Percentiles rank a stretch among this genome's conserved stretches.
These are phyloP conservation scores for Saturnispora kantuleensis DNA, from an alignment of 805 yeast genomes.

Conservation along the genomic window DNA sequence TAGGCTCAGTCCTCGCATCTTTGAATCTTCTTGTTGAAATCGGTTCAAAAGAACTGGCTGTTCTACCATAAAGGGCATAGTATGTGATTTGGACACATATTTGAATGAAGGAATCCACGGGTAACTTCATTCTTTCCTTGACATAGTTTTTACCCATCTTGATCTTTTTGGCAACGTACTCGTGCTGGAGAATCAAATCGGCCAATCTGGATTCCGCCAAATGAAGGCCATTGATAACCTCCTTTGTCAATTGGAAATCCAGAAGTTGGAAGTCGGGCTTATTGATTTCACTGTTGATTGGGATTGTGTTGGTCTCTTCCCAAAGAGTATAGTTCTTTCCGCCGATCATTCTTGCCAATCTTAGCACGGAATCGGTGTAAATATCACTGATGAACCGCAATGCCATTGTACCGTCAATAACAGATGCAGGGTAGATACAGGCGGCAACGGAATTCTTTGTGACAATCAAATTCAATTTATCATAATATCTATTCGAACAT, in stretches of 20 bases:
- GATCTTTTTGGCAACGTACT: conserved; percentile 33
- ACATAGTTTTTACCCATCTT: conserved; percentile 27
- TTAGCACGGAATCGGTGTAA: conserved; percentile 46
- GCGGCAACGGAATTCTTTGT: conserved; percentile 51
- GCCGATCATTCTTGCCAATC: conserved; percentile 48
- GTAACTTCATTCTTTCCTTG: conserved; percentile 31
- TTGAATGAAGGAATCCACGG: conserved; percentile 44
- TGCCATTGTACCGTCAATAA: conserved; percentile 51
- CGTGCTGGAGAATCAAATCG: conserved; percentile 49
- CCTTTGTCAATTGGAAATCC: conserved; percentile 34
- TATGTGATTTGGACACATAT: conserved; percentile 43
- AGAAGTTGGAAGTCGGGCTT: conserved; percentile 29
- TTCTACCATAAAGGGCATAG: conserved; percentile 45
- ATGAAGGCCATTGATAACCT: conserved; percentile 38
- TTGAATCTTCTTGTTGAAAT: conserved; percentile 59
- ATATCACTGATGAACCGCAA: conserved; percentile 47
- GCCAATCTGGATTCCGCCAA: conserved; percentile 50
- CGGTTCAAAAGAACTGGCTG: conserved; percentile 33
- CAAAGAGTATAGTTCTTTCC: conserved; percentile 48
- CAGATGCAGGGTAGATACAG: conserved; percentile 47
- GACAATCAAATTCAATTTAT: conserved; percentile 44
- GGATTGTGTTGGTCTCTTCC: conserved; percentile 33
- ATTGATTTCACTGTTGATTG: conserved; percentile 21
- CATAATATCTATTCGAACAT: conserved; percentile 52
- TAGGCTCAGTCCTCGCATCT: conserved; percentile 61